Conservation (phyloP, 2,329 filamentous ascomycete species). For the Daldinia eschscholtzii region DNA sequence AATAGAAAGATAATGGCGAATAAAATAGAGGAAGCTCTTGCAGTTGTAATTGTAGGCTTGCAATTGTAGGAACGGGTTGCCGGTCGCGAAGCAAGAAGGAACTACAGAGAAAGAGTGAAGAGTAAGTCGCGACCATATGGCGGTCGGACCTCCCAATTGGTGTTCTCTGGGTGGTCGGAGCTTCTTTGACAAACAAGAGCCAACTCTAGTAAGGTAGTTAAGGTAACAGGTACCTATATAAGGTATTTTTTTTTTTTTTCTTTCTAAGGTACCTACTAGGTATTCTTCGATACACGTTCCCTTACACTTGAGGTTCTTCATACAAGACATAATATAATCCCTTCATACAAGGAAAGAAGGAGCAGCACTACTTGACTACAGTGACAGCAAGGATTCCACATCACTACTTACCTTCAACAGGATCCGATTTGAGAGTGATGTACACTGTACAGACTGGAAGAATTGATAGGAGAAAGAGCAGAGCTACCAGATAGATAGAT, state of each 20-base stretch:
- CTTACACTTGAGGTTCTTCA: too few species aligned
- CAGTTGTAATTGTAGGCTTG: not conserved
- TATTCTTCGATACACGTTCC: too few species aligned
- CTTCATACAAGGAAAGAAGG: not conserved
- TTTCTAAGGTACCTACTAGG: too few species aligned
- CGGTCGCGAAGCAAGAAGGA: not conserved
- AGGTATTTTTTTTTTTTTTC: too few species aligned
- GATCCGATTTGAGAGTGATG: not conserved
- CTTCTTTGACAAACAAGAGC: not conserved
- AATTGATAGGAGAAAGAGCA: not conserved
- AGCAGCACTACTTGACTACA: not conserved
- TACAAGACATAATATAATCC: too few species aligned
- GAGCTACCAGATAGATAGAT: too few species aligned
- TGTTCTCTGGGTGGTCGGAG: not conserved
- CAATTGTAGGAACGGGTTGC: not conserved
- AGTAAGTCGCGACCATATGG: not conserved
- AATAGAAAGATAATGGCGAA: conserved; percentile 1
- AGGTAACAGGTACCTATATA: too few species aligned
- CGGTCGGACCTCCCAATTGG: not conserved
- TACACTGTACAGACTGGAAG: not conserved
- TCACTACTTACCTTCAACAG: not conserved
- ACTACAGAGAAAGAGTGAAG: not conserved
- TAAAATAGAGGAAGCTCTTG: not conserved
- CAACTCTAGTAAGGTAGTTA: not conserved
- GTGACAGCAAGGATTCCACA: not conserved